Base-by-base conservation (phyloP, 495 filamentous ascomycete species). In the Xylaria cubensis region DNA sequence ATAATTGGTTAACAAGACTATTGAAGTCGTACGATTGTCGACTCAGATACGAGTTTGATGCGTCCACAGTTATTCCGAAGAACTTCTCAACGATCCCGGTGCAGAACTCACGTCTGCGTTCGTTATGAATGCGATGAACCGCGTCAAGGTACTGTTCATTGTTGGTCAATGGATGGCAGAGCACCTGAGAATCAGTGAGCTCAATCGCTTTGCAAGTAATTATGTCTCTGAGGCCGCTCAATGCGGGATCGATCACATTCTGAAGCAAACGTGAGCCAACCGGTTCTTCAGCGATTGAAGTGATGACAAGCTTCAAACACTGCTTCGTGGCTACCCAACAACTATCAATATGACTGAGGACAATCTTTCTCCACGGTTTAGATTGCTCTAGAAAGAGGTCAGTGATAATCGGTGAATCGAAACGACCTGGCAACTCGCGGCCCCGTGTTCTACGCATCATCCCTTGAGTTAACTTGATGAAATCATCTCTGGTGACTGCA, bases 361-460 rank as follows among this genome's bases (percentile, higher is more conserved):
- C 80, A n/a, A 89, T 75, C 0, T 53, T n/a, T 64, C 82, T 73
- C 88, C 86, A 90, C 4, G 78, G 80, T 41, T 55, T 56, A 4
- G 79, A 86, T 64, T 89, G 86, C 70, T 88, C 83, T 42, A 72
- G 73, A 67, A 89, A 88, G 24, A 90, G 75, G 69, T 89, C 87
- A 9, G 74, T 72, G 5, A 88, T 75, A 19, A 90, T 77, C 50
- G 86, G 75, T 17, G 85, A 84, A 75, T 87, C 88, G 74, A 84
- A 87, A 15, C 81, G 83, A 21, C 86, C 85, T 8, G 85, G 85
- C 15, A 90, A 74, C 69, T 89, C 87, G 36, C 84, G 74, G 13
- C 83, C 83, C 19, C 81, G 79, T 9, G 77, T 85, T 58, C 74
- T 75, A 56, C 80, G 72, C 59, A 88, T 78, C 1, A 87, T 78